Evolutionary conservation across 208 protist genomes (phyloP).

Genomic region (Acanthamoeba royreba): DNA sequence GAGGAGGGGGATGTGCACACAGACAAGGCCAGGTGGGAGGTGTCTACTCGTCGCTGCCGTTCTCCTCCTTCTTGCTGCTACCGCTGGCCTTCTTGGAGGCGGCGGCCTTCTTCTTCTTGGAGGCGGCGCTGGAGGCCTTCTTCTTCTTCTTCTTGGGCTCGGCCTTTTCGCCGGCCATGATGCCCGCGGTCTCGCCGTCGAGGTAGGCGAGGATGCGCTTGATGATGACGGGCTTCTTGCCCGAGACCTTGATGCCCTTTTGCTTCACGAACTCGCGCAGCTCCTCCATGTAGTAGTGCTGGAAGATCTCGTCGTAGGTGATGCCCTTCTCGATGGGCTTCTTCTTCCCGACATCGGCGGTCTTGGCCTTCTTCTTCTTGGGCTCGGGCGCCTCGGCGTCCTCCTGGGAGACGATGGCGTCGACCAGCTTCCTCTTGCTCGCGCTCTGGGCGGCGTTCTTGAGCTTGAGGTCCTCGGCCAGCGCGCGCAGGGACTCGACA

Average conservation of each 20-base stretch:
- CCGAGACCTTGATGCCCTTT: neutral
- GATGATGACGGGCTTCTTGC: conserved; percentile 21
- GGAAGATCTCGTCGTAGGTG: conserved; percentile 34
- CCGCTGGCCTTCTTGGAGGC: neutral
- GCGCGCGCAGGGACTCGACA: neutral
- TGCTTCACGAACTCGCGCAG: neutral
- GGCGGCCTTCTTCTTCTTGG: neutral
- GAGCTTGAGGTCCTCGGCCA: conserved; percentile 25
- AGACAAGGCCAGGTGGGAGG: too few relatives aligned
- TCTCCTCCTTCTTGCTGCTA: neutral
- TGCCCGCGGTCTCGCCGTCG: neutral
- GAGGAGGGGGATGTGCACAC: too few relatives aligned
- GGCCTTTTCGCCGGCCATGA: neutral
- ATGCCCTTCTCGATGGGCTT: conserved; percentile 3
- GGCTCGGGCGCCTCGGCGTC: neutral
- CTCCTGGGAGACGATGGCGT: neutral
- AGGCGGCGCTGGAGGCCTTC: too few relatives aligned
- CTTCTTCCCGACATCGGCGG: neutral
- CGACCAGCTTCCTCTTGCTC: conserved; percentile 37
- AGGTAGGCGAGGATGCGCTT: conserved; percentile 33
- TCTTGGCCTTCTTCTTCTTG: conserved; percentile 29
- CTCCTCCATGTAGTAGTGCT: conserved; percentile 36
- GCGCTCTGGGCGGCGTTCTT: neutral
- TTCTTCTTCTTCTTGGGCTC: conserved; percentile 13
- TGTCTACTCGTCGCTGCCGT: neutral